These are phyloP conservation scores for Vickermania spadyakhi DNA, from an alignment of 208 protist species.

Conservation along the genomic window DNA sequence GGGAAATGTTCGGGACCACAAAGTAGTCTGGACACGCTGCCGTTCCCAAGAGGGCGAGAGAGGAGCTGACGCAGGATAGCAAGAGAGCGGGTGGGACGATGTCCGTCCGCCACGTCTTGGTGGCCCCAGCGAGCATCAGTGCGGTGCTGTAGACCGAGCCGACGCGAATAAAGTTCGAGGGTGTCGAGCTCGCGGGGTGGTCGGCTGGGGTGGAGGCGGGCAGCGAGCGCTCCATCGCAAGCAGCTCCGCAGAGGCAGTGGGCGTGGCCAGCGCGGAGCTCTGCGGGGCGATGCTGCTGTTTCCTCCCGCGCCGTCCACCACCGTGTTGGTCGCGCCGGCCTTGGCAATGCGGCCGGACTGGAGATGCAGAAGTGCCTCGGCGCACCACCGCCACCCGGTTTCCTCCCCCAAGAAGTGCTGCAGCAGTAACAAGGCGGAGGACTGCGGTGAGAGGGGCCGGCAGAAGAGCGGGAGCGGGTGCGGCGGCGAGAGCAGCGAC, in stretches of 20 bases:
- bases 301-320: background rate
- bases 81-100: background rate
- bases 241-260: background rate
- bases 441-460: background rate
- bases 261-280: background rate
- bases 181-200: background rate
- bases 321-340: background rate
- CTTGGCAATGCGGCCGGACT: background rate
- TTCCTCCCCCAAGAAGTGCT: conserved; percentile 25
- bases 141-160: background rate
- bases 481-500: background rate
- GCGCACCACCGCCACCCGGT: conserved; percentile 3
- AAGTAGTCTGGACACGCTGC: background rate
- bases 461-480: background rate
- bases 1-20: background rate
- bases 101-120: background rate
- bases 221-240: background rate
- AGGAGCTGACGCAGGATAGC: background rate
- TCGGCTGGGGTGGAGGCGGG: background rate
- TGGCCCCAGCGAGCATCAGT: background rate
- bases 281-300: background rate
- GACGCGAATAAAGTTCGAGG: background rate
- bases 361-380: background rate
- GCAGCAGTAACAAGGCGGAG: conserved; percentile 13
- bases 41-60: background rate